Evolutionary conservation across 495 filamentous ascomycete genomes (phyloP).

Genomic region (Cladorrhinum samala): DNA sequence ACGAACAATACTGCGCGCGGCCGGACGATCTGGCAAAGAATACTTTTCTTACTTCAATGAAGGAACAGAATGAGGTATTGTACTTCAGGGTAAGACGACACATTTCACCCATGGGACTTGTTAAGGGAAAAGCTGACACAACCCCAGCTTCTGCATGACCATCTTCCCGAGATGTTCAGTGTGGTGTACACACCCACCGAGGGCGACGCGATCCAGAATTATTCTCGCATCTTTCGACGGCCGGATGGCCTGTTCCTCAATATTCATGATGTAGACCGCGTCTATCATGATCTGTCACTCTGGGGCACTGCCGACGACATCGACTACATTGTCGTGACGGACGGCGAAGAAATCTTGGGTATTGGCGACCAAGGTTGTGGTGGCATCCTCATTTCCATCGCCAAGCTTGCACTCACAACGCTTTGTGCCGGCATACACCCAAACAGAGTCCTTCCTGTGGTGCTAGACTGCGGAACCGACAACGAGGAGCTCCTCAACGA

Average conservation of each 20-base stretch:
- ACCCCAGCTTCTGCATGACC: slow-evolving; percentile 36
- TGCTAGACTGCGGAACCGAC: slow-evolving; percentile 84
- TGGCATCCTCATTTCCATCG: slow-evolving; percentile 76
- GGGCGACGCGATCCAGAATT: slow-evolving; percentile 85
- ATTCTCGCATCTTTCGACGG: slow-evolving; percentile 68
- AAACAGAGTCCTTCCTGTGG: slow-evolving; percentile 69
- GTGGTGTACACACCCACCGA: slow-evolving; percentile 89
- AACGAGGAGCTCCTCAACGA: slow-evolving; percentile 75
- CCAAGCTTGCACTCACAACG: slow-evolving; percentile 77
- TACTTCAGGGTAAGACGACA: slow-evolving; percentile 58
- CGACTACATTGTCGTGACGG: slow-evolving; percentile 83
- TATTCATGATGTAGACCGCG: slow-evolving; percentile 49
- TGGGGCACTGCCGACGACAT: slow-evolving; percentile 69
- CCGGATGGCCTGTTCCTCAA: slow-evolving; percentile 65
- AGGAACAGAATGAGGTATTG: slow-evolving; percentile 75
- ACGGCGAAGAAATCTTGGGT: slow-evolving; percentile 65
- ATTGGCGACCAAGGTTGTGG: slow-evolving; percentile 92
- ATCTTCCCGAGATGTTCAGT: slow-evolving; percentile 72
- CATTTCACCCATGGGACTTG: neutral
- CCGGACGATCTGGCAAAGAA: slow-evolving; percentile 67
- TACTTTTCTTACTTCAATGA: slow-evolving; percentile 79
- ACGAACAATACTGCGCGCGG: slow-evolving; percentile 65
- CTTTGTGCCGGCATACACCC: slow-evolving; percentile 83
- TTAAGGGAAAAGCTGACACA: neutral
- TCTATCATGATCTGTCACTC: slow-evolving; percentile 57